A percentile compares a stretch with the other conserved stretches of the same genome.
Evolutionary conservation across 768 basidiomycete species (phyloP).

Genomic region (Leccinellum luteum): DNA sequence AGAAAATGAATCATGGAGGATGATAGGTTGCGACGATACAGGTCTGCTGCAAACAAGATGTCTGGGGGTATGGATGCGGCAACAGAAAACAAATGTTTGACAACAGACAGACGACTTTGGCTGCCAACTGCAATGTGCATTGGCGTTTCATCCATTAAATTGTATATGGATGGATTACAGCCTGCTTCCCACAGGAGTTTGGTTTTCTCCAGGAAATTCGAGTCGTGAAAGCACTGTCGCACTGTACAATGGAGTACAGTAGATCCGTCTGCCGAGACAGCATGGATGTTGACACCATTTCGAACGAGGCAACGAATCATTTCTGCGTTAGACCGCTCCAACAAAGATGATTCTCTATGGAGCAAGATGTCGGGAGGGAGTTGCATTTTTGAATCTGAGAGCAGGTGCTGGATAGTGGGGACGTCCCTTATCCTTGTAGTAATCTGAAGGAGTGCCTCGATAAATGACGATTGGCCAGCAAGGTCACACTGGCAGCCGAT

Average conservation of each 20-base stretch:
- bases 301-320: too few relatives aligned
- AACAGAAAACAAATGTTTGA: background rate
- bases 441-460: background rate
- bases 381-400: background rate
- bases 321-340: too few relatives aligned
- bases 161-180: background rate
- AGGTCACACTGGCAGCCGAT: background rate
- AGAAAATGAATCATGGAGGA: background rate
- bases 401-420: background rate
- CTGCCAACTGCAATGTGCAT: background rate
- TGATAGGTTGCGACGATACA: too few relatives aligned
- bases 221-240: too few relatives aligned
- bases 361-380: too few relatives aligned
- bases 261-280: background rate
- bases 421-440: background rate
- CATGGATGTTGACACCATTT: too few relatives aligned
- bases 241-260: background rate
- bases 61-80: background rate
- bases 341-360: too few relatives aligned
- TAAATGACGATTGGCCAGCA: background rate
- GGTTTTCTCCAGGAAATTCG: background rate
- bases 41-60: too few relatives aligned
- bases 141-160: background rate
- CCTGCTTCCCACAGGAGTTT: background rate
- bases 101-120: background rate